Evolutionary conservation across 2,329 filamentous ascomycete species (phyloP).

Genomic region (Epichloe uncinata): DNA sequence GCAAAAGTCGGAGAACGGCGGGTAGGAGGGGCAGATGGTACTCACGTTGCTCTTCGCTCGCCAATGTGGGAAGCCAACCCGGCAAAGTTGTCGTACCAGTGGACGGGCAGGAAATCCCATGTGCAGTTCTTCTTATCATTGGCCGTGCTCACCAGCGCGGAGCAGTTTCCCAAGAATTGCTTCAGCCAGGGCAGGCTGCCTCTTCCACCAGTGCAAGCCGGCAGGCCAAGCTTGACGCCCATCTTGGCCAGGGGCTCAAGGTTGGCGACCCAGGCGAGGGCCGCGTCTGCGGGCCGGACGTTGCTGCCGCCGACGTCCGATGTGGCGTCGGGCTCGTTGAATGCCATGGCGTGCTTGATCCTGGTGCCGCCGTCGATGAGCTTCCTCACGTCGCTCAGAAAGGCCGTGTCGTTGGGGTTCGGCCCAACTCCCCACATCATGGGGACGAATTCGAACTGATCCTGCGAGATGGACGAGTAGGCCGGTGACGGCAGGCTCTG

Average conservation of each 20-base stretch:
- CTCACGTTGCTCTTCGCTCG: slow-evolving; percentile 26
- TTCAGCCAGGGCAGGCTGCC: slow-evolving; percentile 52
- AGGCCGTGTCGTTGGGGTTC: slow-evolving; percentile 39
- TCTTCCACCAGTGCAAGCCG: slow-evolving; percentile 51
- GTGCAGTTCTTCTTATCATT: slow-evolving; percentile 37
- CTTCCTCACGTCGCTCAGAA: slow-evolving; percentile 43
- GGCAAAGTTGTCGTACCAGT: slow-evolving; percentile 58
- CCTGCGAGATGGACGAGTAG: slow-evolving; percentile 34
- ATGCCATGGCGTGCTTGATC: slow-evolving; percentile 56
- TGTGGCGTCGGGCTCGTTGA: slow-evolving; percentile 65
- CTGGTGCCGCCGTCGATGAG: slow-evolving; percentile 40
- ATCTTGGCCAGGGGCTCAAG: slow-evolving; percentile 53
- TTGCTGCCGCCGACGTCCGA: slow-evolving; percentile 45
- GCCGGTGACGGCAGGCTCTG: slow-evolving; percentile 37
- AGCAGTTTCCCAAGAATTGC: slow-evolving; percentile 52
- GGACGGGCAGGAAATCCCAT: slow-evolving; percentile 49
- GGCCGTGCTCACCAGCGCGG: slow-evolving; percentile 36
- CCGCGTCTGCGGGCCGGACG: slow-evolving; percentile 46
- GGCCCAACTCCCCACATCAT: slow-evolving; percentile 60
- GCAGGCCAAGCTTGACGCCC: slow-evolving; percentile 56
- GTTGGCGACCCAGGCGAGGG: slow-evolving; percentile 55
- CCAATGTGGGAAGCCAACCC: slow-evolving; percentile 55
- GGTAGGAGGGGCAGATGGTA: background rate
- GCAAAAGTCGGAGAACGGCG: background rate
- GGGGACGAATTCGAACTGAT: slow-evolving; percentile 59